Percentiles rank a stretch among this genome's conserved stretches.
phyloP scores from a whole-genome alignment of 352 stramenopile genomes.

The Phytopythium oedochilum region DNA sequence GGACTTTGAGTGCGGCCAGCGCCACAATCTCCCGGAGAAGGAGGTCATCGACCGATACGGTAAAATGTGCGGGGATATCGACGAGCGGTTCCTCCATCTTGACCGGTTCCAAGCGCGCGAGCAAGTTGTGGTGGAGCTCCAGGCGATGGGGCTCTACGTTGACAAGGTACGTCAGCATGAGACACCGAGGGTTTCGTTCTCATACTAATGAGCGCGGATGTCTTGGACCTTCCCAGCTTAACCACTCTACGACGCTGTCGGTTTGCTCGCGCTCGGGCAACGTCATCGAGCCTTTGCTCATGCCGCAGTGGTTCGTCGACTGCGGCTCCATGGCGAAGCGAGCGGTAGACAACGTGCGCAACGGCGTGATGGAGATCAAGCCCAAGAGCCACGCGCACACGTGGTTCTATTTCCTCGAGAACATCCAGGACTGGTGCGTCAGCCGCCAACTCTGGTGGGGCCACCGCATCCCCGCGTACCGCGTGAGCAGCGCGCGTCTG shows the following conservation, averaged over 20 bases:
- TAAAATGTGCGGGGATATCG: conserved; percentile 67
- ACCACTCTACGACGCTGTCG: conserved; percentile 84
- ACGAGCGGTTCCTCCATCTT: conserved; percentile 87
- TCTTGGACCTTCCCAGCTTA: conserved; percentile 20
- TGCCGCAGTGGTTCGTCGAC: conserved; percentile 99
- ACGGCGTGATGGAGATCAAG: conserved; percentile 93
- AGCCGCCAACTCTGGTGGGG: conserved; percentile 99
- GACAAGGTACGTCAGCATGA: conserved; percentile 86
- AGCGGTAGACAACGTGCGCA: conserved; percentile 92
- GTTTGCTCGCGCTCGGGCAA: conserved; percentile 98
- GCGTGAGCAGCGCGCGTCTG: conserved; percentile 52
- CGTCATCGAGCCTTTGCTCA: conserved; percentile 98
- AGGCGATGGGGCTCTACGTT: conserved; percentile 84
- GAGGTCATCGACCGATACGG: conserved; percentile 74
- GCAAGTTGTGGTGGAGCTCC: conserved; percentile 90
- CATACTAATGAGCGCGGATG: background rate
- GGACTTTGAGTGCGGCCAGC: conserved; percentile 98
- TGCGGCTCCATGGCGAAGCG: conserved; percentile 94
- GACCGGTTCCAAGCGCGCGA: conserved; percentile 94
- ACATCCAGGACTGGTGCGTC: conserved; percentile 99
- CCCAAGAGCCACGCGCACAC: conserved; percentile 91
- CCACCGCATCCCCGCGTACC: conserved; percentile 98
- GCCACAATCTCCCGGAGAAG: conserved; percentile 88
- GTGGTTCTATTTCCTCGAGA: conserved; percentile 98
- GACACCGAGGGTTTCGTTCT: background rate